Conservation (phyloP, 495 filamentous ascomycete species). For the Letharia columbiana region DNA sequence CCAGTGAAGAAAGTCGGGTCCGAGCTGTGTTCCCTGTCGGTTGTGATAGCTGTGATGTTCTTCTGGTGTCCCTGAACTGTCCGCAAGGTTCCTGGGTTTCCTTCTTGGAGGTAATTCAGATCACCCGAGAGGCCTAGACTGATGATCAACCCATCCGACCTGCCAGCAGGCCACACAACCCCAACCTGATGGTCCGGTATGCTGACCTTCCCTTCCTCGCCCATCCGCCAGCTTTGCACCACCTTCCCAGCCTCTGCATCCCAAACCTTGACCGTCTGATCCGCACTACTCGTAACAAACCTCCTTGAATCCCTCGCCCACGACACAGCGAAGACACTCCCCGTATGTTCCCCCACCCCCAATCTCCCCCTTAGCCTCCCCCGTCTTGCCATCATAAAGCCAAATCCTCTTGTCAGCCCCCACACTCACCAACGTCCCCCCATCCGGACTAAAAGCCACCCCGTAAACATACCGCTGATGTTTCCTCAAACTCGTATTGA, state of each 20-base stretch:
- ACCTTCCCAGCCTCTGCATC: conserved; percentile 73
- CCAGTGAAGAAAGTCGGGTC: conserved; percentile 68
- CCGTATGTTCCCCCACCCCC: conserved; percentile 76
- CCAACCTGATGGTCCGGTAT: conserved; percentile 86
- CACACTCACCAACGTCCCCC: conserved; percentile 72
- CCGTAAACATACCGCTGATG: conserved; percentile 87
- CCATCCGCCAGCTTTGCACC: conserved; percentile 75
- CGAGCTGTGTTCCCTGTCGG: conserved; percentile 35
- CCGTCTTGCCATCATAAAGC: conserved; percentile 91
- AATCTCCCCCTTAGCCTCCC: conserved; percentile 67
- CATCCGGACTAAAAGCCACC: conserved; percentile 85
- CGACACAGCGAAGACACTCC: conserved; percentile 83
- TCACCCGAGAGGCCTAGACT: conserved; percentile 81
- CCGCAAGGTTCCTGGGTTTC: conserved; percentile 55
- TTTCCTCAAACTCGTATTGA: conserved; percentile 64
- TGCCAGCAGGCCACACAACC: conserved; percentile 80
- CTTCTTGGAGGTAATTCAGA: conserved; percentile 76
- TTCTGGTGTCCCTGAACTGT: conserved; percentile 91
- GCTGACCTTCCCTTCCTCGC: conserved; percentile 66
- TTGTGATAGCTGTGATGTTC: conserved; percentile 60
- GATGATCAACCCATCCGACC: conserved; percentile 78
- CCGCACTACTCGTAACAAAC: conserved; percentile 86
- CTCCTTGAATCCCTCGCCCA: conserved; percentile 85
- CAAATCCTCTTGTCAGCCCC: conserved; percentile 84
- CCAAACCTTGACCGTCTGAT: conserved; percentile 86